Conservation (phyloP, 2,329 filamentous ascomycete genomes). For the Stagonosporopsis tanaceti region DNA sequence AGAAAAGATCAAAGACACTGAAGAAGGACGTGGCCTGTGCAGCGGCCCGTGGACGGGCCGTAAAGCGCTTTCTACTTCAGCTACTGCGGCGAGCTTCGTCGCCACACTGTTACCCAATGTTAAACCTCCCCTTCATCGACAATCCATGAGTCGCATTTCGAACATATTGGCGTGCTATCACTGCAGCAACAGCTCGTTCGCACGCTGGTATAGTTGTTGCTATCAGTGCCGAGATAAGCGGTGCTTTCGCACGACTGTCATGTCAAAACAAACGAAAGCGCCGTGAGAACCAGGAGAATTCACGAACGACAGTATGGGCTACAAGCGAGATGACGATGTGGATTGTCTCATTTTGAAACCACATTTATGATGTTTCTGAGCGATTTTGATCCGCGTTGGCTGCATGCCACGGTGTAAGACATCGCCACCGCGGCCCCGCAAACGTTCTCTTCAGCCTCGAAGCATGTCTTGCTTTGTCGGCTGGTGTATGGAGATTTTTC, state of each 20-base stretch:
- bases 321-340: constrained; percentile 4
- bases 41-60: neutral
- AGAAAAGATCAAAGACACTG: neutral
- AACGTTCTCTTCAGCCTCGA: constrained; percentile 1
- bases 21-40: neutral
- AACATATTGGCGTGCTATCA: neutral
- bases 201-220: neutral
- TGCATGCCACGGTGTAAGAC: constrained; percentile 20
- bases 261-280: constrained; percentile 13
- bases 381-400: neutral
- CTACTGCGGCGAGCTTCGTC: neutral
- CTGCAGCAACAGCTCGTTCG: neutral
- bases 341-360: constrained; percentile 13
- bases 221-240: neutral
- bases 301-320: neutral
- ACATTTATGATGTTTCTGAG: constrained; percentile 5
- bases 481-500: neutral
- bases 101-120: neutral
- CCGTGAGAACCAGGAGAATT: neutral
- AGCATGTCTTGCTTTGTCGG: neutral
- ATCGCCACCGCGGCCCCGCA: constrained; percentile 8
- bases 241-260: constrained; percentile 3
- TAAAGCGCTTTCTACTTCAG: neutral
- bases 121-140: neutral
- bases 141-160: neutral